Conservation (phyloP, 768 basidiomycete genomes). For the Mycena rosella region DNA sequence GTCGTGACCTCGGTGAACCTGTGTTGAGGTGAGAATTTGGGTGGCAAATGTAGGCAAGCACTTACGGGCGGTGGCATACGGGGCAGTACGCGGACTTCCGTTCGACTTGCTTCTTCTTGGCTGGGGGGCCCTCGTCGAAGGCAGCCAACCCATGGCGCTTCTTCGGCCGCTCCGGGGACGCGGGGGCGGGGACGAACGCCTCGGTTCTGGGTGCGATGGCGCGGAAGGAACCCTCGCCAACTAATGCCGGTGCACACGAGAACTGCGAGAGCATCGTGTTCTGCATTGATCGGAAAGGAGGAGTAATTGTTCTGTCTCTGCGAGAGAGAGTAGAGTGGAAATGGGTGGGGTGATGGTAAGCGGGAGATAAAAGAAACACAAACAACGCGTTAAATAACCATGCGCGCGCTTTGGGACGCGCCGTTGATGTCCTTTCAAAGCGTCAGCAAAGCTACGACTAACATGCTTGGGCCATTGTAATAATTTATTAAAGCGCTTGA, state of each 20-base stretch:
- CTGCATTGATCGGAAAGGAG: not conserved
- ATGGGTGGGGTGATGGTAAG: not conserved
- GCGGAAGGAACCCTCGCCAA: not conserved
- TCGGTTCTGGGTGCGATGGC: not conserved
- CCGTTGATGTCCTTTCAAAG: constrained; percentile 15
- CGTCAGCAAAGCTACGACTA: not conserved
- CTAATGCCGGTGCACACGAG: not conserved
- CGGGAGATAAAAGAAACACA: constrained; percentile 23
- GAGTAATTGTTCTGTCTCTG: no score
- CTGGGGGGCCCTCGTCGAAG: not conserved
- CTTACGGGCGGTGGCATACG: constrained; percentile 13
- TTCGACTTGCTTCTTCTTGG: not conserved
- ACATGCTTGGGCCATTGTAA: not conserved
- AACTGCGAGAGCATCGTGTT: not conserved
- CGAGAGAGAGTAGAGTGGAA: not conserved
- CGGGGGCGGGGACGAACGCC: not conserved
- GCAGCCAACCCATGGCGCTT: not conserved
- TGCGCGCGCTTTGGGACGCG: constrained; percentile 7
- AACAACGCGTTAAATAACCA: constrained; percentile 20
- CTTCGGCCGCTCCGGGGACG: not conserved
- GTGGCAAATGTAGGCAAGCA: not conserved
- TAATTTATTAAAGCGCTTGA: not conserved
- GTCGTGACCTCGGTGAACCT: not conserved
- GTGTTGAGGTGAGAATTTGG: not conserved
- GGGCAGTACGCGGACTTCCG: constrained; percentile 10